Evolutionary conservation across 495 filamentous ascomycete genomes (phyloP).

Genomic region (Podospora australis): DNA sequence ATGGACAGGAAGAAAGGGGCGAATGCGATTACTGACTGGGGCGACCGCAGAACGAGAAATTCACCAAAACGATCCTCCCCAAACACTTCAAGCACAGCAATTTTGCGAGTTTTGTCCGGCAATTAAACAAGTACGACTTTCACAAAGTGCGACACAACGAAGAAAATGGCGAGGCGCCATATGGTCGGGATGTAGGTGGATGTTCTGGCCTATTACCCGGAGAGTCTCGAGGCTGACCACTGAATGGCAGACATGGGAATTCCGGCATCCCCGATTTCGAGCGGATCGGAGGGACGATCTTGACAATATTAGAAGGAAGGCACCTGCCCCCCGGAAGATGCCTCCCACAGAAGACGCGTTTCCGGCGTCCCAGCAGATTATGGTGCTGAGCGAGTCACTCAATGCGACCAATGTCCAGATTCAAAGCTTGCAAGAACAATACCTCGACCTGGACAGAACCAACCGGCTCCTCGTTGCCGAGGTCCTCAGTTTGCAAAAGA

Average conservation of each 20-base stretch:
- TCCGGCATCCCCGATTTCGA: slow-evolving; percentile 95
- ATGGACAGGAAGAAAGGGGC: slow-evolving; percentile 3
- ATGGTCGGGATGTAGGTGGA: slow-evolving; percentile 75
- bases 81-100: slow-evolving; percentile 99
- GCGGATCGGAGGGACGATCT: slow-evolving; percentile 92
- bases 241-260: slow-evolving; percentile 77
- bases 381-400: slow-evolving; percentile 79
- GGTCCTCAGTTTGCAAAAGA: slow-evolving; percentile 80
- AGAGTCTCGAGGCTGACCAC: slow-evolving; percentile 18
- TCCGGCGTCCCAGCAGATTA: slow-evolving; percentile 72
- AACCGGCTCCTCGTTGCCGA: slow-evolving; percentile 85
- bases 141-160: slow-evolving; percentile 98
- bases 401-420: slow-evolving; percentile 88
- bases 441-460: slow-evolving; percentile 76
- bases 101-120: slow-evolving; percentile 96
- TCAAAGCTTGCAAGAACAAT: slow-evolving; percentile 75
- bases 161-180: slow-evolving; percentile 83
- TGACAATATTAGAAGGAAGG: slow-evolving; percentile 94
- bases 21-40: slow-evolving; percentile 3
- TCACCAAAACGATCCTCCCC: slow-evolving; percentile 93
- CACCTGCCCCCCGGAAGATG: slow-evolving; percentile 82
- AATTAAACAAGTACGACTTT: slow-evolving; percentile 99
- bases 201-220: neutral
- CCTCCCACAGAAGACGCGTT: slow-evolving; percentile 63
- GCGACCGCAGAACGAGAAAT: slow-evolving; percentile 78